Percentiles rank a stretch among this genome's conserved stretches.
phyloP scores from a whole-genome alignment of 2,329 filamentous ascomycete species.

The Ceratocystis alfenasii region DNA sequence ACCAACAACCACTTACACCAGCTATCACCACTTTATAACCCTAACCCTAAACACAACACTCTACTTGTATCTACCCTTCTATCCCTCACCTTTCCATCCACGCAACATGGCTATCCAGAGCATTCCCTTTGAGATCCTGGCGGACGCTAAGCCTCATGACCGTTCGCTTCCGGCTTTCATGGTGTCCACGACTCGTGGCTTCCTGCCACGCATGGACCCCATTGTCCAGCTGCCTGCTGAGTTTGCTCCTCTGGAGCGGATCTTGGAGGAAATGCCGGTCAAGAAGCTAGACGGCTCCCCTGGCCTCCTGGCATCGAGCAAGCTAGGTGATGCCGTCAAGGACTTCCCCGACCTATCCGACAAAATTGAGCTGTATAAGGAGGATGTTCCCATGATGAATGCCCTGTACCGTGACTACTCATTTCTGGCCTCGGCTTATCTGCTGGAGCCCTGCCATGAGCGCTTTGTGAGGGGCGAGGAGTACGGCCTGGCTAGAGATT shows the following conservation, averaged over 20 bases:
- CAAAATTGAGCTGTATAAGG: constrained; percentile 57
- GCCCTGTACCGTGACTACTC: constrained; percentile 85
- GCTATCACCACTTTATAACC: constrained; percentile 10
- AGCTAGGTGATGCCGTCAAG: constrained; percentile 63
- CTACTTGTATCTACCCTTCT: constrained; percentile 2
- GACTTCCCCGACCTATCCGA: constrained; percentile 65
- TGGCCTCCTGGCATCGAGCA: constrained; percentile 62
- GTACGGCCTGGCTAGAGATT: constrained; percentile 66
- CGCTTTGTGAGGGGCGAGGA: constrained; percentile 55
- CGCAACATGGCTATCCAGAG: constrained; percentile 21
- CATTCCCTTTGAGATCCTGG: constrained; percentile 46
- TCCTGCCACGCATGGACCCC: constrained; percentile 56
- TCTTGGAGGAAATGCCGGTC: constrained; percentile 69
- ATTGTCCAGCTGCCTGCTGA: constrained; percentile 54
- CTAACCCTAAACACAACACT: neutral
- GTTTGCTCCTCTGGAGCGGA: constrained; percentile 59
- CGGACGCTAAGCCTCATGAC: constrained; percentile 51
- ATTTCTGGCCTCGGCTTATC: constrained; percentile 77
- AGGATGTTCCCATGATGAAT: constrained; percentile 68
- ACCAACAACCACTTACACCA: constrained; percentile 17
- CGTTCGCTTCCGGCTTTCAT: constrained; percentile 60
- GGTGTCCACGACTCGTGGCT: constrained; percentile 63
- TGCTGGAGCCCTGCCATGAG: constrained; percentile 84
- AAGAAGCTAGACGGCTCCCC: constrained; percentile 59
- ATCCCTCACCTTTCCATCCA: constrained; percentile 16